phyloP scores from a whole-genome alignment of 495 filamentous ascomycete genomes.

The Cladorrhinum samala region DNA sequence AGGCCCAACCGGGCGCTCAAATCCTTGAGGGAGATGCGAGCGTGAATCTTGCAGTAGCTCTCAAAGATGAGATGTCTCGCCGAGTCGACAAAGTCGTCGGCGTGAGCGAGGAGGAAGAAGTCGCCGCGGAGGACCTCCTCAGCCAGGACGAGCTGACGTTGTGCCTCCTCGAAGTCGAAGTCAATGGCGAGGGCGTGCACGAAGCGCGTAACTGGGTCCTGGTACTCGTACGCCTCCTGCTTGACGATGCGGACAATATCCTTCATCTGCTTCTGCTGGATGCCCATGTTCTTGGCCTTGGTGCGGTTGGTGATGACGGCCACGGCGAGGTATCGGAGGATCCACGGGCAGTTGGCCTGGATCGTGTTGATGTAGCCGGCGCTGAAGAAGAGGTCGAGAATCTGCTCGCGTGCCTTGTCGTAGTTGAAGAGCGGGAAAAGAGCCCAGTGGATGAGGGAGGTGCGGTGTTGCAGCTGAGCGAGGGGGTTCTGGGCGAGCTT shows the following conservation, averaged over 20 bases:
- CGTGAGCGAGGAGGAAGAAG: constrained; percentile 85
- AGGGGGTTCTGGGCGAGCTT: constrained; percentile 93
- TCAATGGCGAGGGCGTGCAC: constrained; percentile 94
- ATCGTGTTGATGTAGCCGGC: constrained; percentile 97
- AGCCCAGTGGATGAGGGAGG: constrained; percentile 96
- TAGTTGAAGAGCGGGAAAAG: constrained; percentile 99
- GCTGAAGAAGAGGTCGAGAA: constrained; percentile 95
- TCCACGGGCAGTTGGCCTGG: constrained; percentile 95
- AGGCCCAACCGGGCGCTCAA: constrained; percentile 84
- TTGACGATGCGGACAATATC: constrained; percentile 89
- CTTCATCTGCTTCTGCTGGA: constrained; percentile 97
- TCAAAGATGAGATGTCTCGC: constrained; percentile 95
- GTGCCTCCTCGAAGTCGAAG: constrained; percentile 98
- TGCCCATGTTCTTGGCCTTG: constrained; percentile 70
- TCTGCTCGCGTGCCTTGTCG: constrained; percentile 78
- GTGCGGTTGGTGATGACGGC: constrained; percentile 94
- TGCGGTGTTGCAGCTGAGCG: constrained; percentile 87
- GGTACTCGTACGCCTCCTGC: constrained; percentile 97
- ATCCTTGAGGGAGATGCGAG: constrained; percentile 96
- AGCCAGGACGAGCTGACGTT: constrained; percentile 82
- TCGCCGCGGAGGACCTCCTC: constrained; percentile 88
- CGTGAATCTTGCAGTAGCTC: constrained; percentile 99
- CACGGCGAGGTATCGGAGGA: constrained; percentile 87
- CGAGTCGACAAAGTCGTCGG: constrained; percentile 88
- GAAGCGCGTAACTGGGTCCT: constrained; percentile 91